These are phyloP conservation scores for Staphylotrichum tortipilum DNA, from an alignment of 495 filamentous ascomycete genomes.

Conservation along the genomic window DNA sequence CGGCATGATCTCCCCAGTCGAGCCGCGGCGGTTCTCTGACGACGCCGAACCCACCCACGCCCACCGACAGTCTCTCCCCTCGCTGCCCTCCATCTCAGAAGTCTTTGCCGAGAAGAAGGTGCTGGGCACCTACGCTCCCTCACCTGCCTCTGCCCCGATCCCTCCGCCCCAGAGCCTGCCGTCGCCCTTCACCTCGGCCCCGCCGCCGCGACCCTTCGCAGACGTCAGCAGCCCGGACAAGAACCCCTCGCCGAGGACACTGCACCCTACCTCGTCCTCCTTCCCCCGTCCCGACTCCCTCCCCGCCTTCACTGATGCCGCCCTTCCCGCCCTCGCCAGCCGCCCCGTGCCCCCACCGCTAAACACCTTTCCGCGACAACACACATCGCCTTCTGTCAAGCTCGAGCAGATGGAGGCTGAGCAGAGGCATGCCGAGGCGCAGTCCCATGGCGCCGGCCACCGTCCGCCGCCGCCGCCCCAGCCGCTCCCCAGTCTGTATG, in stretches of 20 bases:
- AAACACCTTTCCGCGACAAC: constrained; percentile 22
- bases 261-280: constrained; percentile 22
- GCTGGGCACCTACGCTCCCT: constrained; percentile 24
- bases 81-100: constrained; percentile 42
- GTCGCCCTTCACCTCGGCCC: constrained; percentile 24
- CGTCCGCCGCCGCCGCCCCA: constrained; percentile 17
- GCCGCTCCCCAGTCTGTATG: constrained; percentile 27
- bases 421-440: constrained; percentile 19
- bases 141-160: constrained; percentile 24
- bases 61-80: constrained; percentile 41
- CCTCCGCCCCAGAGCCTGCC: constrained; percentile 21
- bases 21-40: constrained; percentile 35
- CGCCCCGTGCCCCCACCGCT: constrained; percentile 26
- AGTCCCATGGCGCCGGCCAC: constrained; percentile 19
- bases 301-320: constrained; percentile 27
- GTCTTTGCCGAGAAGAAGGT: constrained; percentile 36
- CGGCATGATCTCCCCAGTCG: constrained; percentile 39
- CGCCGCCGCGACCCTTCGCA: constrained; percentile 20
- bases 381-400: constrained; percentile 25
- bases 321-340: constrained; percentile 19
- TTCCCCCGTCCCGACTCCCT: constrained; percentile 24
- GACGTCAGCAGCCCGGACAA: constrained; percentile 21
- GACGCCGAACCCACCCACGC: constrained; percentile 29
- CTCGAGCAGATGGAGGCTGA: constrained; percentile 23
- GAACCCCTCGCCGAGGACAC: constrained; percentile 26